Conservation (phyloP, 2,329 filamentous ascomycete genomes). For the Penicillium sclerotiorum region DNA sequence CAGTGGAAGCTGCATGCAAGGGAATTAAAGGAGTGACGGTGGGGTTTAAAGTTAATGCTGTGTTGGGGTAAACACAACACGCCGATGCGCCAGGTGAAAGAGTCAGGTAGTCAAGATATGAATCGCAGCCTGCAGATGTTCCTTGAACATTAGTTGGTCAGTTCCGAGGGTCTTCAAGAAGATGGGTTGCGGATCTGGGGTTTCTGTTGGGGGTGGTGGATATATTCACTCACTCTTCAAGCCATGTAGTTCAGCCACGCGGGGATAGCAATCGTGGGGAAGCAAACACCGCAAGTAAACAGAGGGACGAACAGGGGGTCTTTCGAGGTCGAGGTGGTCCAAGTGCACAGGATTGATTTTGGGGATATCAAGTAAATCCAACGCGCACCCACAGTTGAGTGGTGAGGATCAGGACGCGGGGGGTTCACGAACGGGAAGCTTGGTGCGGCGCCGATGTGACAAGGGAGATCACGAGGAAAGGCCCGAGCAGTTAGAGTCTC, state of each 20-base stretch:
- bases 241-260: slow-evolving; percentile 23
- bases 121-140: slow-evolving; percentile 1
- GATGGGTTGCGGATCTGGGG: neutral
- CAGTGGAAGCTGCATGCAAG: slow-evolving; percentile 22
- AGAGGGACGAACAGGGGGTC: neutral
- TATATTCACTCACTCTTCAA: slow-evolving; percentile 22
- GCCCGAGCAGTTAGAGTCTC: neutral
- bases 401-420: neutral
- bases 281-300: neutral
- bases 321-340: neutral
- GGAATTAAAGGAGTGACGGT: slow-evolving; percentile 4
- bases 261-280: slow-evolving; percentile 1
- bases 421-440: slow-evolving; percentile 1
- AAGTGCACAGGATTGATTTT: neutral
- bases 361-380: neutral
- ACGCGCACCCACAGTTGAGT: neutral
- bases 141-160: neutral
- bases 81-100: neutral
- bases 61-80: slow-evolving; percentile 4
- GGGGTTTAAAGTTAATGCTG: neutral
- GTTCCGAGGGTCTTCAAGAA: neutral
- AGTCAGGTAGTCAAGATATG: too few relatives aligned
- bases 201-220: neutral
- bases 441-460: slow-evolving; percentile 1
- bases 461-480: neutral